These are phyloP conservation scores for Fonsecaea pugnacius DNA, from an alignment of 2,329 filamentous ascomycete genomes.

Conservation along the genomic window DNA sequence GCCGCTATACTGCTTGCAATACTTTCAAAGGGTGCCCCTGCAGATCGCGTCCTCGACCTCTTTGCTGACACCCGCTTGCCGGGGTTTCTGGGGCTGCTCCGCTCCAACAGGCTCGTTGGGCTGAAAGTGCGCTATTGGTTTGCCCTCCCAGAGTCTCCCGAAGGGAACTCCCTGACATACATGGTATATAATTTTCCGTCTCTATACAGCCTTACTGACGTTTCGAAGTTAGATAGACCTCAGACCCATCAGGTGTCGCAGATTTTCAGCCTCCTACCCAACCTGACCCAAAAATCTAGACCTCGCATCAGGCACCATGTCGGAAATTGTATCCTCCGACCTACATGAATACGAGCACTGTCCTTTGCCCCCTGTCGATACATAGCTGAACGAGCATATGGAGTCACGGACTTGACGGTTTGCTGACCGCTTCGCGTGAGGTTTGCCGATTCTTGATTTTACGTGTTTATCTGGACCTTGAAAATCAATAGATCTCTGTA, in stretches of 20 bases:
- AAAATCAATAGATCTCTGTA: slow-evolving; percentile 1
- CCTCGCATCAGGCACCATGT: slow-evolving; percentile 10
- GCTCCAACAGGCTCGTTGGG: slow-evolving; percentile 20
- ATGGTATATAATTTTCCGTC: slow-evolving; percentile 12
- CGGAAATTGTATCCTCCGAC: slow-evolving; percentile 17
- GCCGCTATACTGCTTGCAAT: slow-evolving; percentile 24
- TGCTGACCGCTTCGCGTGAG: not conserved
- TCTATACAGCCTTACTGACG: slow-evolving; percentile 5
- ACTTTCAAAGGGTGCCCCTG: slow-evolving; percentile 28
- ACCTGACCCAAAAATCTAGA: slow-evolving; percentile 1
- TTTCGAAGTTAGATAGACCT: slow-evolving; percentile 6
- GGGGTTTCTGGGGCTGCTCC: slow-evolving; percentile 16
- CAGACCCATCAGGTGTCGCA: not conserved
- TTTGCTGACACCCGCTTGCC: slow-evolving; percentile 24
- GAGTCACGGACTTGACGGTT: not conserved
- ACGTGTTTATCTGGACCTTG: not conserved
- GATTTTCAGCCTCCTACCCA: slow-evolving; percentile 14
- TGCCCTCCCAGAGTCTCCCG: slow-evolving; percentile 17
- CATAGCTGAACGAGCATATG: not conserved
- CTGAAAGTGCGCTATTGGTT: slow-evolving; percentile 23
- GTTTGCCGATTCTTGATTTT: slow-evolving; percentile 2
- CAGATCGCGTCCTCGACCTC: slow-evolving; percentile 29
- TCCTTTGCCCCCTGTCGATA: not conserved
- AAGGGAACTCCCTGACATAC: not conserved
- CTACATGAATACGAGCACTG: not conserved